Percentiles rank a stretch among this genome's conserved stretches.
These are phyloP conservation scores for Neurospora sp. DNA, from an alignment of 495 filamentous ascomycete species.

Conservation along the genomic window DNA sequence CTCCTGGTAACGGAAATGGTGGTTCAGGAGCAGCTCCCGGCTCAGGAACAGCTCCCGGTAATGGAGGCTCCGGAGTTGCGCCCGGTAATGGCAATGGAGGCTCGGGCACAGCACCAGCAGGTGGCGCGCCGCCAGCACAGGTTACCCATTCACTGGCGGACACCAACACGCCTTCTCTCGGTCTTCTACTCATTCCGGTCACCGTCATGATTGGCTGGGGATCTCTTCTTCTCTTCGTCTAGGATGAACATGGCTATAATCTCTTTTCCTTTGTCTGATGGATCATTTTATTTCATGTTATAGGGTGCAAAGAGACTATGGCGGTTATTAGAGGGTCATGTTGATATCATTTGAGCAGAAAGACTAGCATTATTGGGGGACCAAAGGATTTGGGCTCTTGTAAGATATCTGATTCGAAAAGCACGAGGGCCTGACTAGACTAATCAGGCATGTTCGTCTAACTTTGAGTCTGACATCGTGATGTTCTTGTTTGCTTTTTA, in stretches of 20 bases:
- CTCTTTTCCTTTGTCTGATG: neutral
- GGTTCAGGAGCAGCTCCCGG: slow-evolving; percentile 2
- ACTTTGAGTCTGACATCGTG: neutral
- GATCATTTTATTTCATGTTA: neutral
- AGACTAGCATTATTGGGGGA: neutral
- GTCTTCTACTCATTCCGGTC: slow-evolving; percentile 3
- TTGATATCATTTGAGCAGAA: neutral
- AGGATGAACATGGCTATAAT: neutral
- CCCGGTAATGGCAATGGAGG: neutral
- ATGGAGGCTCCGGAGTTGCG: slow-evolving; percentile 6
- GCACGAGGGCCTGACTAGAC: neutral
- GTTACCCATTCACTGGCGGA: slow-evolving; percentile 9
- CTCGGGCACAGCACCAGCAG: neutral
- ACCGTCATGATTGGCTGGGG: neutral
- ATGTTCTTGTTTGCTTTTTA: neutral
- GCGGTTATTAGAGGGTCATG: neutral
- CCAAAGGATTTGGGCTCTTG: neutral
- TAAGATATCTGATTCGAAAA: neutral
- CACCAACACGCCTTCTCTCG: slow-evolving; percentile 4
- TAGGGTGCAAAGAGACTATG: neutral
- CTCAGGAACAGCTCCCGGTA: slow-evolving; percentile 5
- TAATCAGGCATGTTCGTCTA: neutral
- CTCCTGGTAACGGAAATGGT: slow-evolving; percentile 3
- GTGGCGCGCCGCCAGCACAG: slow-evolving; percentile 7
- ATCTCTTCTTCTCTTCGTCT: neutral